Evolutionary conservation across 768 basidiomycete species (phyloP).

Genomic region (Neoboletus magnificus): DNA sequence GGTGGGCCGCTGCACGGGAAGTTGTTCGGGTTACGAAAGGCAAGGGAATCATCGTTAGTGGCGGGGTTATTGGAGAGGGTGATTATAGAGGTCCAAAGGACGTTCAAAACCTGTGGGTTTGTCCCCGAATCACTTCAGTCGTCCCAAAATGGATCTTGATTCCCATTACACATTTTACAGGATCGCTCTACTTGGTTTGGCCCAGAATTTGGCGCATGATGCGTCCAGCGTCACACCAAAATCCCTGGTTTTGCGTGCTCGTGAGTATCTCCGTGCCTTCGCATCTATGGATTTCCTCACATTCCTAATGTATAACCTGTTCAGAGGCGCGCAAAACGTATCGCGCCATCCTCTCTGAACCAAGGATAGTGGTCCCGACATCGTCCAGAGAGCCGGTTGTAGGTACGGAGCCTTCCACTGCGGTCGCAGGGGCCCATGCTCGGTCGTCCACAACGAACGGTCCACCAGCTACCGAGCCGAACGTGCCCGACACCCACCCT

Average conservation of each 20-base stretch:
- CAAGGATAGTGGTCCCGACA: slow-evolving; percentile 56
- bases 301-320: neutral
- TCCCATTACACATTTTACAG: slow-evolving; percentile 33
- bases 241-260: slow-evolving; percentile 67
- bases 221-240: slow-evolving; percentile 59
- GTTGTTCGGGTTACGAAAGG: slow-evolving; percentile 78
- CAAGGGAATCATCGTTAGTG: slow-evolving; percentile 68
- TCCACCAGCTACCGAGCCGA: neutral
- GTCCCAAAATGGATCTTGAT: neutral
- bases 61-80: slow-evolving; percentile 57
- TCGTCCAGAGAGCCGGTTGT: neutral
- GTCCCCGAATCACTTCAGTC: neutral
- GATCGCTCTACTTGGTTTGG: slow-evolving; percentile 60
- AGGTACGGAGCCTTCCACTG: neutral
- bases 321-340: slow-evolving; percentile 80
- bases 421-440: neutral
- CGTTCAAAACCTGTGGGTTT: slow-evolving; percentile 67
- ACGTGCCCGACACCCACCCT: neutral
- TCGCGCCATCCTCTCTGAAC: slow-evolving; percentile 75
- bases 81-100: slow-evolving; percentile 73
- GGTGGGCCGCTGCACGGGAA: slow-evolving; percentile 82
- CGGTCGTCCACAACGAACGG: neutral
- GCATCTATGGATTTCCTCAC: neutral
- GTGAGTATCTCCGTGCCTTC: slow-evolving; percentile 41
- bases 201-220: slow-evolving; percentile 66